These are phyloP conservation scores for Beauveria australis DNA, from an alignment of 2,329 filamentous ascomycete genomes.

Conservation along the genomic window DNA sequence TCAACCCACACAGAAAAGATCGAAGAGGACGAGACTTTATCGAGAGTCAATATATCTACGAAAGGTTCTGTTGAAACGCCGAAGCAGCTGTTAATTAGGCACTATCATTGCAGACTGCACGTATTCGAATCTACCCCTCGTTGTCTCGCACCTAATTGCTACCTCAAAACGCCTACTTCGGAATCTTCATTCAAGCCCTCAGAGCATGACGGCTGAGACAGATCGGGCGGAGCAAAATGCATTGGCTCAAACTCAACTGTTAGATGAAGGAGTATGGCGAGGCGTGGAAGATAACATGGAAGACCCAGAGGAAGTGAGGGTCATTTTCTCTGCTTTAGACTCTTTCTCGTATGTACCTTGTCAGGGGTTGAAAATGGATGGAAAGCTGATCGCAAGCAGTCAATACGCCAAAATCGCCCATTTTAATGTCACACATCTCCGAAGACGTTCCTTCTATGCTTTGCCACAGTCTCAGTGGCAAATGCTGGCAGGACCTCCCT, in stretches of 20 bases:
- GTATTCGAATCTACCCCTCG: neutral
- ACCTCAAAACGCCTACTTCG: neutral
- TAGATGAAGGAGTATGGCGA: conserved; percentile 1
- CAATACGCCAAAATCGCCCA: conserved; percentile 82
- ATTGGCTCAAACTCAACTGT: neutral
- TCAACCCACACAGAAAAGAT: conserved; percentile 3
- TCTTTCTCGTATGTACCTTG: conserved; percentile 70
- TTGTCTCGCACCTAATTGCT: neutral
- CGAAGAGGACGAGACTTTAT: neutral
- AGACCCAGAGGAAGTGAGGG: conserved; percentile 72
- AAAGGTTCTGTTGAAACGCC: neutral
- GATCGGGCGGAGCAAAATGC: neutral
- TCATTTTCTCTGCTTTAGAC: conserved; percentile 75
- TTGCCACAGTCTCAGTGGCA: conserved; percentile 78
- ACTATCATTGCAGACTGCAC: neutral
- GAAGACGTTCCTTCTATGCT: conserved; percentile 88
- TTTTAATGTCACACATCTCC: conserved; percentile 82
- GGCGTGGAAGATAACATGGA: conserved; percentile 12
- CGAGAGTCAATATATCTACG: neutral
- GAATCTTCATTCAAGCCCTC: neutral
- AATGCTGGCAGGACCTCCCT: conserved; percentile 71
- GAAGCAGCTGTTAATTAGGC: neutral
- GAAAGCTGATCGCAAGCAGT: conserved; percentile 33
- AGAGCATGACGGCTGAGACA: neutral
- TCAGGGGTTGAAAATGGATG: neutral